These are phyloP conservation scores for Digitaria exilis DNA, from an alignment of 202 grass and related monocot species.

Conservation along the genomic window DNA sequence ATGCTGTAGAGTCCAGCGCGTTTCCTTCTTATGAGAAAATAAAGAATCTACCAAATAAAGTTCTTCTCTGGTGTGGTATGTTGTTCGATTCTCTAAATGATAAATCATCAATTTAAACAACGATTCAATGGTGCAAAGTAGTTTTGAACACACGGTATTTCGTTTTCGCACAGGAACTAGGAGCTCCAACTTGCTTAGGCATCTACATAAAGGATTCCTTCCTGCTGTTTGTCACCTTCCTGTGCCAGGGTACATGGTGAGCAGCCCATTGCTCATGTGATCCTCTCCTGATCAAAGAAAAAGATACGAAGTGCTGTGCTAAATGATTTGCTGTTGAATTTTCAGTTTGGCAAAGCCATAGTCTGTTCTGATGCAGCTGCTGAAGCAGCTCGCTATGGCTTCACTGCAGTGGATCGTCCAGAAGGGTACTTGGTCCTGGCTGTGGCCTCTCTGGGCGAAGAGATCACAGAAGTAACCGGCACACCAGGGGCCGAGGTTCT, in stretches of 20 bases:
- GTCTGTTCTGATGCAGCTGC: slow-evolving; percentile 75
- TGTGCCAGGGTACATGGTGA: slow-evolving; percentile 85
- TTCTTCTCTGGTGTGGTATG: slow-evolving; percentile 92
- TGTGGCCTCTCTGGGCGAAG: slow-evolving; percentile 62
- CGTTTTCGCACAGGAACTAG: slow-evolving; percentile 58
- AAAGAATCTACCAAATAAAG: slow-evolving; percentile 72
- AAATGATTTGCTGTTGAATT: background rate
- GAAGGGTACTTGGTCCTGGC: slow-evolving; percentile 72
- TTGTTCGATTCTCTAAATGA: background rate
- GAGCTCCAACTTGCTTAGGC: slow-evolving; percentile 78
- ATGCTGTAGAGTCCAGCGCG: slow-evolving; percentile 58
- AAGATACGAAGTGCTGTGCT: background rate
- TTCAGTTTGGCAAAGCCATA: slow-evolving; percentile 76
- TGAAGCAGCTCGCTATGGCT: slow-evolving; percentile 73
- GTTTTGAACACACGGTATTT: background rate
- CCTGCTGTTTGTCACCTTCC: slow-evolving; percentile 75
- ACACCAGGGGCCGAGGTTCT: slow-evolving; percentile 42
- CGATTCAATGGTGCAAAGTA: background rate
- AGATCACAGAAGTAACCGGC: slow-evolving; percentile 59
- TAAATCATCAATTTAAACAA: background rate
- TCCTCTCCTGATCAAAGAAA: background rate
- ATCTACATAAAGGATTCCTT: slow-evolving; percentile 62
- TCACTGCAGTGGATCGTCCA: slow-evolving; percentile 67
- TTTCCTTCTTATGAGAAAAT: slow-evolving; percentile 65
- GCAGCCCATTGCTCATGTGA: background rate